These are phyloP conservation scores for Tuber umbilicatum DNA, from an alignment of 495 filamentous ascomycete species.

Conservation along the genomic window DNA sequence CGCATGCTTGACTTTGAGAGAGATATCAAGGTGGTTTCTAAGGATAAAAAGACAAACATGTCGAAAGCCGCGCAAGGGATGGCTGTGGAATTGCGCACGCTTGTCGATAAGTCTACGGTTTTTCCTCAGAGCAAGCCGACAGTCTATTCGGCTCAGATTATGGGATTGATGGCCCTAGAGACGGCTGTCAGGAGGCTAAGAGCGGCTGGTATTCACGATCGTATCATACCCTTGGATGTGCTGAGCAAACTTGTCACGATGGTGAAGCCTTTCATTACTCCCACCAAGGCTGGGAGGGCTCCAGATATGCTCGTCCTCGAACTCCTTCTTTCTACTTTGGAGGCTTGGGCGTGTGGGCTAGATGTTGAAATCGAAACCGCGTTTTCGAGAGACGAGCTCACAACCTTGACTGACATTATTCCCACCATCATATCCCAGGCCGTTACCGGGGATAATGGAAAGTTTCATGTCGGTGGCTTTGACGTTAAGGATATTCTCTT, in stretches of 20 bases:
- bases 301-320: constrained; percentile 42
- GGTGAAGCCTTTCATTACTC: constrained; percentile 37
- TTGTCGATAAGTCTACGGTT: constrained; percentile 49
- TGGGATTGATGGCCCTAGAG: constrained; percentile 61
- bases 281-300: constrained; percentile 41
- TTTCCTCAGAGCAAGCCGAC: constrained; percentile 53
- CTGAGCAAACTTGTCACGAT: constrained; percentile 51
- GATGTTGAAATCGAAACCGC: constrained; percentile 16
- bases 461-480: constrained; percentile 1
- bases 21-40: constrained; percentile 53
- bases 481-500: constrained; percentile 35
- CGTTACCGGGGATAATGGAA: constrained; percentile 17
- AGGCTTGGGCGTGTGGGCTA: constrained; percentile 50
- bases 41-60: constrained; percentile 62
- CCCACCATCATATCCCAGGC: constrained; percentile 7
- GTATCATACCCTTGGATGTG: constrained; percentile 51
- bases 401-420: constrained; percentile 30
- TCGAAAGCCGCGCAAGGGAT: constrained; percentile 56
- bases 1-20: constrained; percentile 49
- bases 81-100: constrained; percentile 50
- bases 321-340: constrained; percentile 57
- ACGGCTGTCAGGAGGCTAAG: constrained; percentile 52
- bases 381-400: constrained; percentile 32
- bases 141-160: constrained; percentile 54
- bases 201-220: constrained; percentile 47